Evolutionary conservation across 164 flowering plant genomes (phyloP), one percentile per base, ranked within the genome.

Genomic region (Cinnamomum micranthum): DNA sequence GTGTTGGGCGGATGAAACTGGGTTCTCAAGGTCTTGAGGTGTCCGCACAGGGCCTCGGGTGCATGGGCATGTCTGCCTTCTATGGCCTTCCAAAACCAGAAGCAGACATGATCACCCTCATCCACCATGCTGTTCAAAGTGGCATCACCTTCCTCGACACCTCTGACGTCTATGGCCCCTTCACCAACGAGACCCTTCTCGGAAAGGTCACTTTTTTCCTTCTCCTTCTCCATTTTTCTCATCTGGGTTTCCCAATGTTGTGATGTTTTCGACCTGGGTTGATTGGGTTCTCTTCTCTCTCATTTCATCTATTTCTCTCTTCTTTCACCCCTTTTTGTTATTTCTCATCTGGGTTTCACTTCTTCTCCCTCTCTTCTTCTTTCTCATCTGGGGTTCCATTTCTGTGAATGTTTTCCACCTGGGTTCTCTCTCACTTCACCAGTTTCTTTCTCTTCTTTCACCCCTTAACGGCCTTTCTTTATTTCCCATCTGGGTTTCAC

Each of bases 21-120:
- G 86, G 86, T 5, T 78, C 82, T 1, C 78, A 79, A n/a, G 84
- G 82, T 5, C 74, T 80, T n/a, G 77, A 70, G 60, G 82, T 80
- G 19, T 80, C 83, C 6, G 65, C 33, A 9, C 82, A 80, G 52
- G 82, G 82, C 23, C 69, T 80, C 31, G 82, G 82, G 15, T 82
- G 83, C 62, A 77, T 80, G 83, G 81, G 84, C 63, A 82, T 84
- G 84, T 82, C 84, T 14, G 74, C 82, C 13, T 68, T 68, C 72
- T 72, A 62, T 19, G 74, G 74, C 12, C 55, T 31, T 22, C 23
- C 74, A 14, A 62, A 72, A 35, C 74, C 74, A 11, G 74, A 72
- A 1, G 3, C 41, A 1, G 75, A 73, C 28, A 73, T 73, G 75
- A 64, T 73, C 20, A 0, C 13, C 9, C 59, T 73, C 75, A 73